Conservation (phyloP, 2,329 filamentous ascomycete genomes). For the Aspergillus caelatus region DNA sequence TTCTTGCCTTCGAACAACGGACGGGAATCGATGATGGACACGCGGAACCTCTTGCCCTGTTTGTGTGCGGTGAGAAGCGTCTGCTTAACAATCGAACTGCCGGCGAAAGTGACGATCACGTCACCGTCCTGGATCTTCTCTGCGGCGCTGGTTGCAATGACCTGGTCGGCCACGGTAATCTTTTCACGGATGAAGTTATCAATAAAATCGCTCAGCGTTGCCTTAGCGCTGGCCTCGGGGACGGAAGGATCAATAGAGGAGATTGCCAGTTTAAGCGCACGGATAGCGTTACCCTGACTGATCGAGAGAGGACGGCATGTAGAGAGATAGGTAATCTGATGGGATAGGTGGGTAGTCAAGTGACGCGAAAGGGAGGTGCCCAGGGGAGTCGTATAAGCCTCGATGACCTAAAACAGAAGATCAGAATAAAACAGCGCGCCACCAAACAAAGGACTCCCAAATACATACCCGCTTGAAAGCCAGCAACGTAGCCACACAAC, state of each 20-base stretch:
- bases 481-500: conserved; percentile 82
- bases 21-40: conserved; percentile 79
- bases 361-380: conserved; percentile 86
- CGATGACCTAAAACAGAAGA: conserved; percentile 68
- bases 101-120: conserved; percentile 82
- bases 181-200: conserved; percentile 90
- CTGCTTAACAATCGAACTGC: conserved; percentile 82
- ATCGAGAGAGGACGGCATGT: conserved; percentile 95
- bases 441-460: neutral
- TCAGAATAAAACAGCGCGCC: conserved; percentile 15
- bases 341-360: conserved; percentile 87
- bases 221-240: conserved; percentile 80
- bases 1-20: conserved; percentile 71
- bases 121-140: conserved; percentile 78
- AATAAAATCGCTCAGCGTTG: conserved; percentile 75
- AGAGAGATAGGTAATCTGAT: conserved; percentile 92
- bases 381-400: conserved; percentile 86
- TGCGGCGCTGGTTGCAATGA: conserved; percentile 77
- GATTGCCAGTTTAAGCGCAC: conserved; percentile 91
- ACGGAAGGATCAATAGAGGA: conserved; percentile 85
- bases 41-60: conserved; percentile 74
- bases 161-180: conserved; percentile 81
- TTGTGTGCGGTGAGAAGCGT: conserved; percentile 73
- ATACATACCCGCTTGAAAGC: conserved; percentile 78
- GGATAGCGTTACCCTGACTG: conserved; percentile 94